Evolutionary conservation across 768 basidiomycete species (phyloP).

Genomic region (Pulveroboletus sp.): DNA sequence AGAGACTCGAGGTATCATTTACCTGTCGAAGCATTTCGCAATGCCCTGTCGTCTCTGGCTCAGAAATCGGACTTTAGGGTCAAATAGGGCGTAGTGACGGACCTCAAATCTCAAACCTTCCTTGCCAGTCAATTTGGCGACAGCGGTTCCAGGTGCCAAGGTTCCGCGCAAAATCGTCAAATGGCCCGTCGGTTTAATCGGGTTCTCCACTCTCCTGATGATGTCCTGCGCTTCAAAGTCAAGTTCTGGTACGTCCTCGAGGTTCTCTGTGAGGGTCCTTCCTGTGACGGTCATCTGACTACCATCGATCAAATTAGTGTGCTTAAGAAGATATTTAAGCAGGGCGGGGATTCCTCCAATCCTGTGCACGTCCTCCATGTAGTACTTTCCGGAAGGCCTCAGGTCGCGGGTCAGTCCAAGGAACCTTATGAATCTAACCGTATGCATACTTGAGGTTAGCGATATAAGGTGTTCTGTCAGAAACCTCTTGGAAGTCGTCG

Average conservation of each 20-base stretch:
- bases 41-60: constrained; percentile 42
- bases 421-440: neutral
- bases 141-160: constrained; percentile 79
- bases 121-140: constrained; percentile 92
- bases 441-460: constrained; percentile 69
- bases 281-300: constrained; percentile 87
- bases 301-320: constrained; percentile 77
- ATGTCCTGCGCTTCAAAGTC: constrained; percentile 75
- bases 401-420: constrained; percentile 2
- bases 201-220: constrained; percentile 63
- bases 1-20: neutral
- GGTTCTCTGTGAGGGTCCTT: constrained; percentile 83
- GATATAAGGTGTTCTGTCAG: constrained; percentile 76
- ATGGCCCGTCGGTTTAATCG: constrained; percentile 86
- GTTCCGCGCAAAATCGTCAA: constrained; percentile 86
- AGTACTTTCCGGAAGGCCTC: constrained; percentile 80
- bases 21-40: constrained; percentile 78
- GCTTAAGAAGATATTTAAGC: constrained; percentile 75
- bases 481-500: constrained; percentile 82
- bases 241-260: constrained; percentile 69
- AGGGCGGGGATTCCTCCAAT: constrained; percentile 83
- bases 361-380: constrained; percentile 87
- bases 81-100: constrained; percentile 7
- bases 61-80: neutral
- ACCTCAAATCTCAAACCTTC: constrained; percentile 84